Conservation (phyloP, 2,329 filamentous ascomycete genomes). For the Pestalotiopsis sp. region DNA sequence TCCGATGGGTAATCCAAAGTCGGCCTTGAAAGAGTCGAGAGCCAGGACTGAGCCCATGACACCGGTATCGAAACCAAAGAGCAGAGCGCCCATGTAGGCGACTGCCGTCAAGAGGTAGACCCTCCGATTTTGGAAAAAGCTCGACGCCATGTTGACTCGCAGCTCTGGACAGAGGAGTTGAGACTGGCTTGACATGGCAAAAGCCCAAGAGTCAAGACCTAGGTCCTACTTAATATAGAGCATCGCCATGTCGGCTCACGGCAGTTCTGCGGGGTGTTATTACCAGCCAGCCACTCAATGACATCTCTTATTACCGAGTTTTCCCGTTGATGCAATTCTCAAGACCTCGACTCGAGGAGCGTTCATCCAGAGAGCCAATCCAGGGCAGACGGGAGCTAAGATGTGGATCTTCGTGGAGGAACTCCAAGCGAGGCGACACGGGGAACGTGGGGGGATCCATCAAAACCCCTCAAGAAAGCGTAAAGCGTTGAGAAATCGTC, state of each 20-base stretch:
- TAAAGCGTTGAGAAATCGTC: background rate
- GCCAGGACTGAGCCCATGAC: constrained; percentile 70
- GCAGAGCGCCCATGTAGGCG: constrained; percentile 3
- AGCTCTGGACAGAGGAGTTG: background rate
- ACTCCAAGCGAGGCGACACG: background rate
- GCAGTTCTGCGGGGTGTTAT: background rate
- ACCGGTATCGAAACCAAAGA: constrained; percentile 57
- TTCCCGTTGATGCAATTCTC: background rate
- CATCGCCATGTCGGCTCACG: background rate
- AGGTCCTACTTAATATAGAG: background rate
- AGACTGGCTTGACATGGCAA: background rate
- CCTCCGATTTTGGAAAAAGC: constrained; percentile 7
- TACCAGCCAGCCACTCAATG: background rate
- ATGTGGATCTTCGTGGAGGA: background rate
- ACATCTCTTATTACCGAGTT: background rate
- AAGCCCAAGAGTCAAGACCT: background rate
- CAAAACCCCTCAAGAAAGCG: background rate
- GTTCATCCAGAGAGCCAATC: background rate
- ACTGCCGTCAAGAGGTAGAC: constrained; percentile 7
- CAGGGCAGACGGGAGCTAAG: background rate
- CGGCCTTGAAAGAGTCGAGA: constrained; percentile 61
- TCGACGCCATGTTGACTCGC: background rate
- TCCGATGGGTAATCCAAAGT: constrained; percentile 23
- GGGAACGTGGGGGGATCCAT: background rate
- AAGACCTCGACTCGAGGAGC: background rate